Evolutionary conservation across 2,329 filamentous ascomycete genomes (phyloP).

Genomic region (Chrysoporthe austroafricana): DNA sequence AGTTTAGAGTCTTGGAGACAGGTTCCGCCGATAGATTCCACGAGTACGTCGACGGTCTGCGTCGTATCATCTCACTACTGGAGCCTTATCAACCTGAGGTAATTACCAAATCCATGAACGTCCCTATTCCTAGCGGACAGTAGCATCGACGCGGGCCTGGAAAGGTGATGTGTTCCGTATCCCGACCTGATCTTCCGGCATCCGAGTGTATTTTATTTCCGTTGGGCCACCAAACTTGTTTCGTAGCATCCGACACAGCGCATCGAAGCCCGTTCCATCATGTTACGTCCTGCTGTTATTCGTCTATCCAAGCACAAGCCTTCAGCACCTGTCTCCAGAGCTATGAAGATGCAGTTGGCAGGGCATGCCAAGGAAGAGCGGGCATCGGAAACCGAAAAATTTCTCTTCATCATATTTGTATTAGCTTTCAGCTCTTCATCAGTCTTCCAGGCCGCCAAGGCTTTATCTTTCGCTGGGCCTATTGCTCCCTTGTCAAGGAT

Average conservation of each 20-base stretch:
- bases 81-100: background rate
- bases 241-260: background rate
- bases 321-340: background rate
- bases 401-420: background rate
- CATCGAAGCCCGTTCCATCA: background rate
- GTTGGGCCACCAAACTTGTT: background rate
- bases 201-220: background rate
- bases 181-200: background rate
- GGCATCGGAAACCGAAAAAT: background rate
- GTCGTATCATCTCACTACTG: background rate
- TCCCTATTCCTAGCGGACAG: background rate
- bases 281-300: background rate
- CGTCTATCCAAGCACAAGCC: background rate
- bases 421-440: constrained; percentile 3
- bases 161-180: background rate
- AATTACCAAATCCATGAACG: background rate
- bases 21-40: background rate
- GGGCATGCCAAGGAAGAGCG: no score
- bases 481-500: constrained; percentile 14
- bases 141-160: background rate
- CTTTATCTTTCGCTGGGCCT: constrained; percentile 15
- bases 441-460: constrained; percentile 19
- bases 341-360: background rate
- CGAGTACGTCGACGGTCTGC: background rate
- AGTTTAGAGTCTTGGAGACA: background rate